Evolutionary conservation across 441 rosid genomes (phyloP), one percentile per base, ranked within the genome.

Genomic region (Pelargonium cotyledonis): DNA sequence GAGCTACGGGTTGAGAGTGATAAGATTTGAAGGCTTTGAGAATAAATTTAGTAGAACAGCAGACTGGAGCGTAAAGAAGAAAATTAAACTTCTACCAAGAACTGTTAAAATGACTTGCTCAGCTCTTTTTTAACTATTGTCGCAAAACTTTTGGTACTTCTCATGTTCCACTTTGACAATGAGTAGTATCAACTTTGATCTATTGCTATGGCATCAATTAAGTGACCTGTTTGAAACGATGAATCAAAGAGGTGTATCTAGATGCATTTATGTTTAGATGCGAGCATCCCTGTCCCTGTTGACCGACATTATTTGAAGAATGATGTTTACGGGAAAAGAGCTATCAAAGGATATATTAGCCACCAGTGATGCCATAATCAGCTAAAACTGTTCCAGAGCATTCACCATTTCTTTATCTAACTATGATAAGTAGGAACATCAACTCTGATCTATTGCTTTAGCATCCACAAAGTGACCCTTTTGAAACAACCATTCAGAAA

Each of bases 211-310:
- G 98, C 98, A 92, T 95, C 92, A 51, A 68, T 35, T 73, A 75
- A 81, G 96, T 90, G 98, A 85, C 96, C 96, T 65, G 79, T 74
- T 79, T 77, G 88, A 90, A 85, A 88, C 75, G 67, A 85, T 66
- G 77, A 89, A 82, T 83, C 86, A 83, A 76, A 74, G 77, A 88
- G 95, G 80, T 76, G 97, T 89, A 92, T 87, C 97, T 7, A 73
- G 96, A 91, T 91, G 99, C 98, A 31, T 47, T 60, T 68, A 9
- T 58, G 21, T 19, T 46, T 62, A 63, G 21, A 19, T 29, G 51
- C 0, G 14, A 58, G 12, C 41, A 18, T 47, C 57, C 63, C 18
- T 35, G 35, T 61, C 18, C 63, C 1, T 51, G 57, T n/a, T 47
- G 41, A 73, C 71, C 61, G 35, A 21, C 68, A 69, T 14, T 8